phyloP scores from a whole-genome alignment of 139 green algal genomes.

The Volvox africanus region DNA sequence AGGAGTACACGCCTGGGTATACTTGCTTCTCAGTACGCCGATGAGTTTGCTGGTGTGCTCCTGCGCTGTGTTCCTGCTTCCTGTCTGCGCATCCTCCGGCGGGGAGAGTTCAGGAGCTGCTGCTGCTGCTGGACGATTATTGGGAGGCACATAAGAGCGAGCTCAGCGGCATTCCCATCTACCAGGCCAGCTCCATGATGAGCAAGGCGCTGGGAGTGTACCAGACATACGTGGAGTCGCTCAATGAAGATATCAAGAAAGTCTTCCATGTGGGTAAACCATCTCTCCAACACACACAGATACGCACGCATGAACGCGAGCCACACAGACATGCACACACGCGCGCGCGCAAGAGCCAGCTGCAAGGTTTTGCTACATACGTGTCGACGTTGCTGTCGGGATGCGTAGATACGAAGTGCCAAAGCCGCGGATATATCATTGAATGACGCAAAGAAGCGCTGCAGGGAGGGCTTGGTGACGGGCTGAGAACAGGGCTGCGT shows the following conservation, averaged over 20 bases:
- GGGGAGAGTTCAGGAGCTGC: conserved; percentile 83
- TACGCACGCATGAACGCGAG: no score
- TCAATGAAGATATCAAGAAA: conserved; percentile 95
- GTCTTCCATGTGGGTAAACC: conserved; percentile 78
- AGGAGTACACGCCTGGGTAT: no score
- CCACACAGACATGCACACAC: no score
- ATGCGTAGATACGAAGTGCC: no score
- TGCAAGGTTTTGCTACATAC: no score
- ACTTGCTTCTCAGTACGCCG: no score
- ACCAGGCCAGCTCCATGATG: conserved; percentile 87
- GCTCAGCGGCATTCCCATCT: conserved; percentile 93
- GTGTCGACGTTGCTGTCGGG: no score
- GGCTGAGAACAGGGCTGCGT: no score
- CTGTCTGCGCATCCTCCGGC: neutral
- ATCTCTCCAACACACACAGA: neutral
- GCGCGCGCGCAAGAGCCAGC: no score
- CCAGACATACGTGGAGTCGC: conserved; percentile 96
- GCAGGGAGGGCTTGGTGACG: no score
- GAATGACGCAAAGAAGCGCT: no score
- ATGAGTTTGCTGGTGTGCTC: neutral
- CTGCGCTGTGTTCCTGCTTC: neutral
- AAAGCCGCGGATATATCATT: no score
- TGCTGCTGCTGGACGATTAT: conserved; percentile 98
- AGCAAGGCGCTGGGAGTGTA: conserved; percentile 86
- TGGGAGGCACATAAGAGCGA: conserved; percentile 87